Evolutionary conservation across 257 asterid species (phyloP).

Genomic region (Nicotiana attenuata): DNA sequence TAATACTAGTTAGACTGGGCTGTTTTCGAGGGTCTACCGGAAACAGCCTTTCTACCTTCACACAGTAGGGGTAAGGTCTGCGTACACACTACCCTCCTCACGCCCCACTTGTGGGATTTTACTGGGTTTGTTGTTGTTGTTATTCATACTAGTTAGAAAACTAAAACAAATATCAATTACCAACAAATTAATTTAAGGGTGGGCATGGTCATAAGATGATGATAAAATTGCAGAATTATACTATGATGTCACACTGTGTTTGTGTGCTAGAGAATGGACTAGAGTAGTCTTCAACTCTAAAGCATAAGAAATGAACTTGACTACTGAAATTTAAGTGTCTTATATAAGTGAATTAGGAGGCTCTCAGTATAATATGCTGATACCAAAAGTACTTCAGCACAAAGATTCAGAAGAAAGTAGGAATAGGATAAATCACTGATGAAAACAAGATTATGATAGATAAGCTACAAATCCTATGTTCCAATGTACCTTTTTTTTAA

Average conservation of each 20-base stretch:
- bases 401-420: background rate
- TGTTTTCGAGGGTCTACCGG: too few relatives aligned
- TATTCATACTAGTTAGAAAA: too few relatives aligned
- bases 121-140: too few relatives aligned
- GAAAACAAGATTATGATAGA: conserved; percentile 1
- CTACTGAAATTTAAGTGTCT: background rate
- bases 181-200: background rate
- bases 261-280: background rate
- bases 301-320: background rate
- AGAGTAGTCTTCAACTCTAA: background rate
- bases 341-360: background rate
- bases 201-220: background rate
- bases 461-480: background rate
- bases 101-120: too few relatives aligned
- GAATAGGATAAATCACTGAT: background rate
- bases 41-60: too few relatives aligned
- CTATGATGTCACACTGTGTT: background rate
- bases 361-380: background rate
- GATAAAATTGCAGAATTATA: too few relatives aligned
- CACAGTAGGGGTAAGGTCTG: too few relatives aligned
- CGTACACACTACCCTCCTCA: too few relatives aligned
- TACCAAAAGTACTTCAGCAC: background rate
- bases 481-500: conserved; percentile 51
- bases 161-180: background rate
- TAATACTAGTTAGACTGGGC: too few relatives aligned